These are phyloP conservation scores for Fusarium sp. DNA, from an alignment of 2,329 filamentous ascomycete species.

Conservation along the genomic window DNA sequence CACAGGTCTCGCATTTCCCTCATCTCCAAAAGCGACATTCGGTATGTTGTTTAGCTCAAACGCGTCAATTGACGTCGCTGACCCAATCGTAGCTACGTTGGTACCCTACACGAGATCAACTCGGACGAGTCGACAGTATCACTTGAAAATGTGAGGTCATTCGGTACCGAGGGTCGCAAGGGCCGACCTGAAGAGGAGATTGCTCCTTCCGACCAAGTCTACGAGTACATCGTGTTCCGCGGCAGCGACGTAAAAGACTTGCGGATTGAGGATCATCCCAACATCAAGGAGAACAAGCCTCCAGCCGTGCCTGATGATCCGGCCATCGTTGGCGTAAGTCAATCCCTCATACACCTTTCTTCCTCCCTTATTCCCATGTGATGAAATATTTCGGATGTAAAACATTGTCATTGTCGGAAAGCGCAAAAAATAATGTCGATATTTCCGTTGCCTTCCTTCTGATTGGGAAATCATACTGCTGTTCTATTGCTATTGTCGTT, in stretches of 20 bases:
- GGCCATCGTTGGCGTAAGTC: constrained; percentile 95
- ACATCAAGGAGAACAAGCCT: constrained; percentile 79
- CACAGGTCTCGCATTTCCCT: constrained; percentile 90
- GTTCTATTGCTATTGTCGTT: constrained; percentile 25
- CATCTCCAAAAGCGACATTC: constrained; percentile 97
- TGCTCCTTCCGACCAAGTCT: constrained; percentile 84
- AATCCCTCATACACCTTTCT: constrained; percentile 8
- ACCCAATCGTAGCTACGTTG: constrained; percentile 80
- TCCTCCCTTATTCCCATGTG: constrained; percentile 64
- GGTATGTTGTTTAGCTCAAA: constrained; percentile 67
- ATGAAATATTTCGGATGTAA: constrained; percentile 99
- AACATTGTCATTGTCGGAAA: constrained; percentile 81
- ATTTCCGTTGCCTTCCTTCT: constrained; percentile 99
- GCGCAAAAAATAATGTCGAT: constrained; percentile 97
- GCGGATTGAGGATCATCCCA: constrained; percentile 86
- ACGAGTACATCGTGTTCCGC: constrained; percentile 98
- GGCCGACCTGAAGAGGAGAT: constrained; percentile 85
- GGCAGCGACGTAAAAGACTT: constrained; percentile 99
- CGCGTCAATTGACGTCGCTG: constrained; percentile 45
- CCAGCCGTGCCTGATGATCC: constrained; percentile 91
- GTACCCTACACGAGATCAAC: constrained; percentile 97
- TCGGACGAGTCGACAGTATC: constrained; percentile 97
- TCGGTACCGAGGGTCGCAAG: constrained; percentile 91
- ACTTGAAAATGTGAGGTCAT: constrained; percentile 94
- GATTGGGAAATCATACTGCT: constrained; percentile 61